Evolutionary conservation across 116 monocot genomes (phyloP).

Genomic region (Phalaenopsis hybrid): DNA sequence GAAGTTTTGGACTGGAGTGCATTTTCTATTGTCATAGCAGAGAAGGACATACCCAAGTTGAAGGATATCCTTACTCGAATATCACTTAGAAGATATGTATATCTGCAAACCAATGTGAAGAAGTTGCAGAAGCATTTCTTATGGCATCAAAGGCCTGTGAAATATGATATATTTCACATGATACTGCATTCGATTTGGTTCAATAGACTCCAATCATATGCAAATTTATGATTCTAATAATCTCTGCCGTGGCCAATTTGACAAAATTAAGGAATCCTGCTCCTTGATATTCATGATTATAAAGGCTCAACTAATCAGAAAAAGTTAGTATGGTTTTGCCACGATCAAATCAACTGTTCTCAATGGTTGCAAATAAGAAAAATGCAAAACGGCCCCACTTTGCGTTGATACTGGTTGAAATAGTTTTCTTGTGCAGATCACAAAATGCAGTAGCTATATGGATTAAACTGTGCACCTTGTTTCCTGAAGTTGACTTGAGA

Average conservation of each 20-base stretch:
- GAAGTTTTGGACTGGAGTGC: conserved; percentile 47
- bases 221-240: not conserved
- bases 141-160: conserved; percentile 34
- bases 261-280: not conserved
- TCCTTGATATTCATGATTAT: not conserved
- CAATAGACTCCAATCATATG: conserved; percentile 35
- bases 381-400: no score
- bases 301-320: not conserved
- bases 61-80: conserved; percentile 34
- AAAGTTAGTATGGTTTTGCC: not conserved
- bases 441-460: no score
- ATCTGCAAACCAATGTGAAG: conserved; percentile 38
- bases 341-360: not conserved
- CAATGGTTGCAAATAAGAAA: no score
- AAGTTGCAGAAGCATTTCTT: conserved; percentile 41
- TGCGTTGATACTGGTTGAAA: no score
- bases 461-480: no score
- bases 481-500: no score
- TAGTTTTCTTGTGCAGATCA: no score
- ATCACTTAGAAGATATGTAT: conserved; percentile 24
- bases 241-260: not conserved
- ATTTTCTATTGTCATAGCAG: conserved; percentile 41
- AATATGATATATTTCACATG: conserved; percentile 57
- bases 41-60: conserved; percentile 44
- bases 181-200: conserved; percentile 51